Base-by-base conservation (phyloP, 1,284 basidiomycete species). In the Coniferiporia weirii region DNA sequence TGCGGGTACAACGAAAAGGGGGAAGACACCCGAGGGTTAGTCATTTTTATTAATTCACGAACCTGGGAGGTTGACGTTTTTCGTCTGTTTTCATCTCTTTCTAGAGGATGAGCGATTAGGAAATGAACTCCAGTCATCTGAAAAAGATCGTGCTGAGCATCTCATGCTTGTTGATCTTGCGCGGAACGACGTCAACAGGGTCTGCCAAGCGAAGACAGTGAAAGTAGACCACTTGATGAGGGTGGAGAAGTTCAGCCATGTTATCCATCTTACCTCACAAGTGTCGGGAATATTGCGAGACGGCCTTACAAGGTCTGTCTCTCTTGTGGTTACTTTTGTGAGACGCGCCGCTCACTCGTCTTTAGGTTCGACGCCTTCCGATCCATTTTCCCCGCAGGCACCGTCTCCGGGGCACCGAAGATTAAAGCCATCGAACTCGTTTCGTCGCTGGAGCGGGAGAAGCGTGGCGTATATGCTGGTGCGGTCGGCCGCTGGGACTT, bases 81-180 rank as follows among this genome's bases (percentile, higher is more conserved):
- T 22, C 43, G 13, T 34, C 51, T 38, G 17, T 59, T n/a, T 40
- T 44, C 8, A 13, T 47, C 36, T 17, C 36, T 17, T 32, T 19
- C 40, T 69, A 94, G 97, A 99, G 88, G 97, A 99, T 70, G 85
- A 84, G 55, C 73, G 75, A 63, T 77, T 98, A 0, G 90, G 90
- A 1, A 77, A 83, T 19, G 83, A 87, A 59, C 79, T 99, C 6
- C 75, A 87, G 15, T 79, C 82, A 13, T 96, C 93, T 0, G 89
- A 93, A 65, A 99, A 99, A 71, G 97, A 99, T 71, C 83, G 92
- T 45, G 95, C 97, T 27, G 97, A 99, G 70, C 96, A 99, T 70
- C 95, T 99, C 71, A 99, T 99, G 97, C 83, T 99, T 57, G 95
- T 99, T 57, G 97, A 99, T 73, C 81, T 99, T 61, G 97, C 97